These are phyloP conservation scores for Cyclotella choctawhatcheeana DNA, from an alignment of 108 stramenopile species.

Conservation along the genomic window DNA sequence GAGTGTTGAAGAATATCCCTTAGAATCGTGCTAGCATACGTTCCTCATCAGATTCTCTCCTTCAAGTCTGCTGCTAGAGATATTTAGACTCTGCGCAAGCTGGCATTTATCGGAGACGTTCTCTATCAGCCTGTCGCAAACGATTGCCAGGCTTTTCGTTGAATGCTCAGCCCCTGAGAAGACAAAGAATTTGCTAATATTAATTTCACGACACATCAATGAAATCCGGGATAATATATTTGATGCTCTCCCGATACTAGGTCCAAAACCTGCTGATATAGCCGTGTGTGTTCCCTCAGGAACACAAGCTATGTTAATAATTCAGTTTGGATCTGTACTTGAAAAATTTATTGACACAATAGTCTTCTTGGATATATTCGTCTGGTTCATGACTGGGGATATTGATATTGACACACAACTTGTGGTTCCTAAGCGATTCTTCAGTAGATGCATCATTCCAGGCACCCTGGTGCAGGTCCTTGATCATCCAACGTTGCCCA, in stretches of 20 bases:
- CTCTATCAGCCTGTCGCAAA: slow-evolving; percentile 48
- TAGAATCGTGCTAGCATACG: not conserved
- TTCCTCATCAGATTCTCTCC: not conserved
- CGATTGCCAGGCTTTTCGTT: slow-evolving; percentile 40
- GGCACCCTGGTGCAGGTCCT: slow-evolving; percentile 71
- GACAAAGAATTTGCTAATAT: slow-evolving; percentile 36
- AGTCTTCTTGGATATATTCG: slow-evolving; percentile 69
- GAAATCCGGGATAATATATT: slow-evolving; percentile 31
- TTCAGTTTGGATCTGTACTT: slow-evolving; percentile 42
- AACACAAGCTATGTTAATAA: slow-evolving; percentile 52
- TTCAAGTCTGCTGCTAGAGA: slow-evolving; percentile 49
- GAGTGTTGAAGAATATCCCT: not conserved
- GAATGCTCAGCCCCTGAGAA: slow-evolving; percentile 44
- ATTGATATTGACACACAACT: slow-evolving; percentile 55
- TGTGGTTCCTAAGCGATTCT: slow-evolving; percentile 70
- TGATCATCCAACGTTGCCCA: slow-evolving; percentile 71
- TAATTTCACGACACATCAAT: slow-evolving; percentile 50
- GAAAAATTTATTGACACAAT: slow-evolving; percentile 64
- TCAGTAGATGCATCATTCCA: slow-evolving; percentile 64
- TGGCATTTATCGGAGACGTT: slow-evolving; percentile 59
- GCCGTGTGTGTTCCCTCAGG: slow-evolving; percentile 59
- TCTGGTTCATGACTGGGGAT: slow-evolving; percentile 78
- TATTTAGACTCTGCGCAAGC: slow-evolving; percentile 56
- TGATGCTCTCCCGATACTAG: slow-evolving; percentile 40
- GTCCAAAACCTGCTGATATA: slow-evolving; percentile 43